phyloP scores from a whole-genome alignment of 352 stramenopile genomes.

The Peronospora destructor region DNA sequence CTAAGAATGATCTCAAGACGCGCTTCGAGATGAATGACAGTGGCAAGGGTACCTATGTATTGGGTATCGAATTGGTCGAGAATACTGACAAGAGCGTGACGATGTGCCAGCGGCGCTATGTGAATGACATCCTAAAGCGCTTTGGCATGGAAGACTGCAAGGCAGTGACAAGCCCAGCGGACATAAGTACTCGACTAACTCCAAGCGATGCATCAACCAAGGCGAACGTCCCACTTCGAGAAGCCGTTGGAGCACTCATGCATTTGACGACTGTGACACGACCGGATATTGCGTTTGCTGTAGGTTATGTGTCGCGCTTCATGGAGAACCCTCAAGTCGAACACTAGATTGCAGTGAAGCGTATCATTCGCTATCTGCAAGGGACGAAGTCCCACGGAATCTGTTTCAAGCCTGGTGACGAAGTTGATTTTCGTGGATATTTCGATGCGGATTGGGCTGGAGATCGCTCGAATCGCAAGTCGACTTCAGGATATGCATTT shows the following conservation, averaged over 20 bases:
- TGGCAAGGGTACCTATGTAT: constrained; percentile 21
- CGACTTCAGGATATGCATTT: constrained; percentile 9
- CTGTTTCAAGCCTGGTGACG: constrained; percentile 3
- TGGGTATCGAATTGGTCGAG: constrained; percentile 15
- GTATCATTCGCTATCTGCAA: constrained; percentile 17
- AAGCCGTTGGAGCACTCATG: too few relatives aligned
- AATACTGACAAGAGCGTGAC: constrained; percentile 10
- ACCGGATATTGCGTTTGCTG: too few relatives aligned
- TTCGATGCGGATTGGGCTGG: constrained; percentile 13
- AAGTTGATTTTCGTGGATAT: constrained; percentile 9
- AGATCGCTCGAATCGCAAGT: constrained; percentile 8
- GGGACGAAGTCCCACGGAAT: constrained; percentile 18
- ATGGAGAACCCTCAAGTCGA: constrained; percentile 19
- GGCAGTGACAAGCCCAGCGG: constrained; percentile 4
- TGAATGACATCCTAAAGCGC: constrained; percentile 21
- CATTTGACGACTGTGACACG: too few relatives aligned
- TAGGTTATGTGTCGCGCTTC: too few relatives aligned
- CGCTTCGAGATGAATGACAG: constrained; percentile 24
- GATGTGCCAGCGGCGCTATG: constrained; percentile 14
- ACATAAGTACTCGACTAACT: constrained; percentile 2
- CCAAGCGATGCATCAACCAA: constrained; percentile 6
- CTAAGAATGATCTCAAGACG: constrained; percentile 16
- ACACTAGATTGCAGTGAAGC: constrained; percentile 17
- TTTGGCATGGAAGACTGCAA: constrained; percentile 24
- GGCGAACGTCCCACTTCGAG: constrained; percentile 9